These are phyloP conservation scores for Alternaria alternata DNA, from an alignment of 2,329 filamentous ascomycete genomes.

Conservation along the genomic window DNA sequence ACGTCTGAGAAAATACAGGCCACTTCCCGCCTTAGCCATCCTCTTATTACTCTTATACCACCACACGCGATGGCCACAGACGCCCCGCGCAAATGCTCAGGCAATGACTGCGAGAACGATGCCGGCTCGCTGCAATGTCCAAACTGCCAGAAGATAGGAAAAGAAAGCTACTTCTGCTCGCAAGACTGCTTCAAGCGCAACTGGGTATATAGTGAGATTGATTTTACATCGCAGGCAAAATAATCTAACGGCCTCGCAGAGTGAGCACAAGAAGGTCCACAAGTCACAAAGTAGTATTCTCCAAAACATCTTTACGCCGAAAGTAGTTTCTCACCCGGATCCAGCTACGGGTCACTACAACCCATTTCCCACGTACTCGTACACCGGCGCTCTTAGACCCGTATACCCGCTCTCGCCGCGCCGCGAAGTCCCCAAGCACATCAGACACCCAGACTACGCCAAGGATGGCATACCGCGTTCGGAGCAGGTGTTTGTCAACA, in stretches of 20 bases:
- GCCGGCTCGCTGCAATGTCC: slow-evolving; percentile 90
- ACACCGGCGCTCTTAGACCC: slow-evolving; percentile 81
- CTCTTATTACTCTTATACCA: not conserved
- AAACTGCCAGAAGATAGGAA: slow-evolving; percentile 88
- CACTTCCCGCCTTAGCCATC: not conserved
- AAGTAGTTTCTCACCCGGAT: slow-evolving; percentile 88
- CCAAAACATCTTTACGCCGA: slow-evolving; percentile 76
- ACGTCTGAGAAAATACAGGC: not conserved
- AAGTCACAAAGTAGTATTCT: slow-evolving; percentile 81
- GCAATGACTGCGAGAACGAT: slow-evolving; percentile 85
- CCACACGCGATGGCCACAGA: slow-evolving; percentile 44
- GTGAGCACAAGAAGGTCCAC: slow-evolving; percentile 82
- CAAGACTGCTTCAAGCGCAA: slow-evolving; percentile 99
- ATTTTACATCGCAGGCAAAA: slow-evolving; percentile 14
- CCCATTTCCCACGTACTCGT: slow-evolving; percentile 88
- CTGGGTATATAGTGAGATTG: slow-evolving; percentile 73
- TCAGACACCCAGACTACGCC: slow-evolving; percentile 87
- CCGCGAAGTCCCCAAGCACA: slow-evolving; percentile 73
- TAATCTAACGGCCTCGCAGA: slow-evolving; percentile 59
- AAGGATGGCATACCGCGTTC: slow-evolving; percentile 78
- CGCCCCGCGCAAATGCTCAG: slow-evolving; percentile 75
- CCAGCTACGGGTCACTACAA: slow-evolving; percentile 90
- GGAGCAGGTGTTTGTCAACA: slow-evolving; percentile 69
- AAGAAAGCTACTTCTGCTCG: slow-evolving; percentile 95
- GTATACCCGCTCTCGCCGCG: slow-evolving; percentile 67